These are phyloP conservation scores for Acmispon strigosus DNA, from an alignment of 306 rosid species.

Conservation along the genomic window DNA sequence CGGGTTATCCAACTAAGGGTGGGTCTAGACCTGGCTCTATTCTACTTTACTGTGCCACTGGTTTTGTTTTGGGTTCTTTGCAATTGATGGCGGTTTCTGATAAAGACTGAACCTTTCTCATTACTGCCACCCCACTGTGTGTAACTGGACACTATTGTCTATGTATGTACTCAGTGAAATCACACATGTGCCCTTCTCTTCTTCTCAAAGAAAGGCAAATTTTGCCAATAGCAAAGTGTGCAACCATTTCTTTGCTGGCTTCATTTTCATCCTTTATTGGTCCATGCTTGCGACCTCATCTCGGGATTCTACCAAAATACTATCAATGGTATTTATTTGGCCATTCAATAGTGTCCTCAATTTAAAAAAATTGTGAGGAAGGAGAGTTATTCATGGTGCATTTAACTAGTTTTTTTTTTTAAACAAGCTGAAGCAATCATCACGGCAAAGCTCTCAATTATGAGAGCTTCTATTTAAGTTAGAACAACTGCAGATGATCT, in stretches of 20 bases:
- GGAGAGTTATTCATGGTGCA: too few relatives aligned
- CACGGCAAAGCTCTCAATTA: too few relatives aligned
- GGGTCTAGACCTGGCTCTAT: conserved; percentile 11
- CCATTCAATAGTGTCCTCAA: neutral
- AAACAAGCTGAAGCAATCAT: too few relatives aligned
- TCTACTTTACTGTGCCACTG: neutral
- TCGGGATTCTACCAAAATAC: neutral
- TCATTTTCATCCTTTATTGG: neutral
- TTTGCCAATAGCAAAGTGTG: neutral
- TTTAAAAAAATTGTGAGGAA: too few relatives aligned
- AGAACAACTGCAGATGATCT: too few relatives aligned
- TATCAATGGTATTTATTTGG: neutral
- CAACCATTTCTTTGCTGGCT: neutral
- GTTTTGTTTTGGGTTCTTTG: conserved; percentile 19
- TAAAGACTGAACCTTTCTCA: conserved; percentile 29
- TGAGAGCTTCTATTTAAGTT: too few relatives aligned
- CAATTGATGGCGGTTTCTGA: conserved; percentile 29
- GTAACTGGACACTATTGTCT: neutral
- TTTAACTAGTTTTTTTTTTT: too few relatives aligned
- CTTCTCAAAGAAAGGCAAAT: too few relatives aligned
- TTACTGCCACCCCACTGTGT: neutral
- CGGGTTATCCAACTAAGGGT: conserved; percentile 45
- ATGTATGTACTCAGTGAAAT: neutral
- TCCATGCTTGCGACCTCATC: neutral
- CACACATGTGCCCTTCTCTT: neutral